Base-by-base conservation (phyloP, 2,329 filamentous ascomycete genomes). In the Colletotrichum filicis region DNA sequence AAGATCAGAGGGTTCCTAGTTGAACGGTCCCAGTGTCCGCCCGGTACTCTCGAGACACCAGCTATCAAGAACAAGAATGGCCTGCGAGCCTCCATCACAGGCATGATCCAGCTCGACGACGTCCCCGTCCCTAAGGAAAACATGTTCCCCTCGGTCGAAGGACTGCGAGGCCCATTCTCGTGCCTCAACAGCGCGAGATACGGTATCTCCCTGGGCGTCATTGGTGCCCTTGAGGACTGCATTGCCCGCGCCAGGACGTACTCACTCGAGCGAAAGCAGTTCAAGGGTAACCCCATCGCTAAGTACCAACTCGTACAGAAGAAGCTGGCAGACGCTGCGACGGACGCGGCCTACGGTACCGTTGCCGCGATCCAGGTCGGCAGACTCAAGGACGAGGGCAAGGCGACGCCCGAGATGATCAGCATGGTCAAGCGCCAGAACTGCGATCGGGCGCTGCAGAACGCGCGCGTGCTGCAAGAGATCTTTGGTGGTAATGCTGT, bases 401-500 rank as follows among this genome's bases (percentile, higher is more conserved):
- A 95, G 83, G 91, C 90, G 28, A 92, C 93, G 3, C 95, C 97
- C 7, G 97, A 99, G 86, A 98, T 98, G 96, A 97, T 99, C 79
- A 92, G 90, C 81, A 90, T 99, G 94, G 92, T 98, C 81, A 99
- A 99, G 89, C 89, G 97, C 77, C 95, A 98, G 85, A 99, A 99
- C 84, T 99, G 97, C 83, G 97, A 99, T 83, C 88, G 92, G 65
- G 97, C 97, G 19, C 86, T 99, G 78, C 86, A 90, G 35, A 95
- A 96, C 76, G 92, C 95, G 24, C 89, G 97, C 76, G 86, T 88
- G 80, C 86, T 99, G 74, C 97, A 99, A 83, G 97, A 99, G 85
- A 90, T 99, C 26, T 98, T 99, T 85, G 97, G 97, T 71, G 97
- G 97, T 35, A 99, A 99, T 80, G 97, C 97, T n/a, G 95, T 97